Conservation (phyloP, 306 rosid species). For the Rubus idaeus region DNA sequence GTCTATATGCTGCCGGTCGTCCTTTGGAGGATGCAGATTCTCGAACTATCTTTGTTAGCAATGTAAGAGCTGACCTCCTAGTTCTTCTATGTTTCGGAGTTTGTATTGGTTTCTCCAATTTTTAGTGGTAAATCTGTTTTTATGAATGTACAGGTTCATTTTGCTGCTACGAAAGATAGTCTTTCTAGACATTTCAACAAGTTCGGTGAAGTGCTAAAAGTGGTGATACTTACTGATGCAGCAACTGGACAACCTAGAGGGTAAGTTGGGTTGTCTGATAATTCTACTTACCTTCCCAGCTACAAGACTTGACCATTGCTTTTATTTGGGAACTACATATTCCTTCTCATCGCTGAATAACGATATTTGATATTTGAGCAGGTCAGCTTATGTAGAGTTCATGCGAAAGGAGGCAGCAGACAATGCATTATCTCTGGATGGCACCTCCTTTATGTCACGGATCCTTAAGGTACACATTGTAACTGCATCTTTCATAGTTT, state of each 20-base stretch:
- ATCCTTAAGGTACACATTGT: conserved; percentile 77
- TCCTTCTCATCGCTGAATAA: conserved; percentile 24
- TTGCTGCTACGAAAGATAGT: conserved; percentile 91
- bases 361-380: conserved; percentile 50
- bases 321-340: background rate
- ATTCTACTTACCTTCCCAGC: conserved; percentile 18
- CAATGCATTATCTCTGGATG: conserved; percentile 82
- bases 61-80: conserved; percentile 53
- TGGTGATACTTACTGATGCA: conserved; percentile 69
- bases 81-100: conserved; percentile 7
- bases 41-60: conserved; percentile 88
- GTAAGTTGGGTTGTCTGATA: conserved; percentile 40
- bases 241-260: conserved; percentile 89
- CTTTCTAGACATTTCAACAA: conserved; percentile 83
- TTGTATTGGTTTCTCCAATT: background rate
- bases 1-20: conserved; percentile 52
- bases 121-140: background rate
- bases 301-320: background rate
- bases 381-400: conserved; percentile 94
- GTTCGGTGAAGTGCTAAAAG: conserved; percentile 86
- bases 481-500: background rate
- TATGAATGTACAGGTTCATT: conserved; percentile 62
- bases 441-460: conserved; percentile 91
- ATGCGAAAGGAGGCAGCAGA: conserved; percentile 89
- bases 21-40: conserved; percentile 81